Evolutionary conservation across 176 grass and related monocot genomes (phyloP), one percentile per base, ranked within the genome.

Genomic region (Pontederia crassipes): DNA sequence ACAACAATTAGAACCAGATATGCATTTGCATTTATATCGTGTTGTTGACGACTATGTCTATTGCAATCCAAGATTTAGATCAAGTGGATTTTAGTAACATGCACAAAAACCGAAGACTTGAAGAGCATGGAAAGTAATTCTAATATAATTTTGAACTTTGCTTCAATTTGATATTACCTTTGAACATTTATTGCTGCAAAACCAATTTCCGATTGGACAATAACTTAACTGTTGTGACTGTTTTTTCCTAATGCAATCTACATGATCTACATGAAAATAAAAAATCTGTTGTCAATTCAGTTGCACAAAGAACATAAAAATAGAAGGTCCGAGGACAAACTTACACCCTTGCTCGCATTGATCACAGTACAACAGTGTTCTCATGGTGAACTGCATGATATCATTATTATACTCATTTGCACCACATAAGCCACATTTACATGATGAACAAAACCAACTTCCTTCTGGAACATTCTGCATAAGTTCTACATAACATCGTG

Each of bases 341-440:
- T 15, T 89, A 89, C 86, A 85, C 78, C 85, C 86, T 32, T 55
- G 64, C 76, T 87, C 84, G 71, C 89, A 93, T 35, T 87, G 84
- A 64, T 84, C 80, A 54, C 89, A 93, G 58, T 74, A 93, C 35
- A 93, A 59, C 40, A 87, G 54, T 61, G 84, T 80, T 68, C 75
- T 79, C 67, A 76, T 67, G 10, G 69, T 79, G 68, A 81, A 84
- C 55, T 76, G 48, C 59, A 66, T 72, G 28, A 46, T 55, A 61
- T 93, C 78, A 66, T 68, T 55, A 69, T 78, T 75, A 73, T 80
- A 87, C 71, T 77, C 77, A 53, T 83, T 71, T 11, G 2, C 68
- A 53, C 76, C 68, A 74, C 88, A 92, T 70, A 83, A 68, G 61
- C 45, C 66, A 59, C 83, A 92, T 74, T 74, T 83, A 32, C 83